Evolutionary conservation across 164 flowering plant species (phyloP), one percentile per base, ranked within the genome.

Genomic region (Annona cherimola): DNA sequence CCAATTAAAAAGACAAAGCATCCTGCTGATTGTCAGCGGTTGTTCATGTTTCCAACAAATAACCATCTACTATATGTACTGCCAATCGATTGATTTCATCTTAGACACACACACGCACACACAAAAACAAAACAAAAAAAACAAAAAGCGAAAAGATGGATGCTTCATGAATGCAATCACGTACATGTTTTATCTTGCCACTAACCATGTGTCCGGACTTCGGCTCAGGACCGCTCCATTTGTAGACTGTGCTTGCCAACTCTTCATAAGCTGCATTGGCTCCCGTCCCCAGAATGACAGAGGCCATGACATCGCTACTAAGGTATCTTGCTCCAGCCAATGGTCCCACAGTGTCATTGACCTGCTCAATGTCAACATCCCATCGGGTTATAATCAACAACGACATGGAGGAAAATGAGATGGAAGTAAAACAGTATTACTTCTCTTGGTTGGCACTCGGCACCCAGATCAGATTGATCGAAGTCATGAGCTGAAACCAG

Each of bases 211-310:
- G 57, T 16, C 57, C 57, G 14, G 57, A 50, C 0, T 50, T 50
- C 57, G 85, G 69, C 4, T 70, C 60, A 26, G 79, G 63, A 14
- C 78, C 83, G 1, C 71, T 62, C 79, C 81, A 77, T 59, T 73
- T 75, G 3, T 81, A 63, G 50, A 80, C 75, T 5, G 76, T 71
- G 7, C 67, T 68, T 55, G 81, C 81, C 40, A 68, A 70, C 57
- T 86, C 86, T 3, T 86, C 76, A 74, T 86, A 90, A 60, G 90
- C 87, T 66, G 84, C 89, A 78, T 84, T 84, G 8, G 86, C 84
- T 26, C 83, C 79, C 79, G 74, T 78, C 0, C 86, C 91, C 16
- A 87, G 74, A 55, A 82, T 84, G 42, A 88, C 75, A 44, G 88
- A 85, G 42, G 86, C 90, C 12, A 87, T 83, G 57, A 71, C 74